Evolutionary conservation across 2,329 filamentous ascomycete species (phyloP).

Genomic region (Colletotrichum higginsianum): DNA sequence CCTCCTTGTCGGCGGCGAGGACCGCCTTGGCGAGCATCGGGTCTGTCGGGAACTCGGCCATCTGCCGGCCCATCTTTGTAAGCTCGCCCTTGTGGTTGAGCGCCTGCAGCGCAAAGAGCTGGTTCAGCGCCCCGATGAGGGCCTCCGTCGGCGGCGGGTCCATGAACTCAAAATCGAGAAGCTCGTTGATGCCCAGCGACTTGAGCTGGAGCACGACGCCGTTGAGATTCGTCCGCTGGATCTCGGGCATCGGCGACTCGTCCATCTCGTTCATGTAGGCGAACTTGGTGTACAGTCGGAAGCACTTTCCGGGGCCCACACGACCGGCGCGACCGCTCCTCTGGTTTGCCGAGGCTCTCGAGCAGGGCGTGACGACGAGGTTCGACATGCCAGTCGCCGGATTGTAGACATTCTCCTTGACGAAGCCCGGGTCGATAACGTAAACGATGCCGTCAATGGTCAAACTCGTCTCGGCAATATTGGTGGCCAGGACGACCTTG

Average conservation of each 20-base stretch:
- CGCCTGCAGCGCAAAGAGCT: conserved; percentile 91
- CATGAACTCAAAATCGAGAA: conserved; percentile 97
- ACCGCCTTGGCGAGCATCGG: conserved; percentile 93
- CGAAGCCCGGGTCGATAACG: conserved; percentile 95
- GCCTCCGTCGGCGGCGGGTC: conserved; percentile 92
- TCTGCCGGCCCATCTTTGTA: conserved; percentile 91
- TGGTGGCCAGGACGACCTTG: conserved; percentile 95
- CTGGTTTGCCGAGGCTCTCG: conserved; percentile 92
- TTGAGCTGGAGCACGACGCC: conserved; percentile 89
- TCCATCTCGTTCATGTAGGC: conserved; percentile 96
- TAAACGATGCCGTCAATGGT: conserved; percentile 98
- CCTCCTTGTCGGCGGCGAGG: conserved; percentile 88
- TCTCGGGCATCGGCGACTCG: conserved; percentile 92
- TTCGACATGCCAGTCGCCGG: conserved; percentile 93
- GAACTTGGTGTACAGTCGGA: conserved; percentile 93
- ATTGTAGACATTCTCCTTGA: conserved; percentile 96
- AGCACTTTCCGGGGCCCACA: conserved; percentile 93
- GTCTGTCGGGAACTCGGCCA: conserved; percentile 95
- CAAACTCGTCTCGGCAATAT: conserved; percentile 95
- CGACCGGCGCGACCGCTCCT: conserved; percentile 93
- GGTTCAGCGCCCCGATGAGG: conserved; percentile 89
- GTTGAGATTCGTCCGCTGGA: conserved; percentile 90
- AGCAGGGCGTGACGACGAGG: conserved; percentile 91
- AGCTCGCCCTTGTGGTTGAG: conserved; percentile 90
- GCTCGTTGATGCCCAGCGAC: conserved; percentile 90